Evolutionary conservation across 108 stramenopile species (phyloP).

Genomic region (Fragilariopsis cylindrus): DNA sequence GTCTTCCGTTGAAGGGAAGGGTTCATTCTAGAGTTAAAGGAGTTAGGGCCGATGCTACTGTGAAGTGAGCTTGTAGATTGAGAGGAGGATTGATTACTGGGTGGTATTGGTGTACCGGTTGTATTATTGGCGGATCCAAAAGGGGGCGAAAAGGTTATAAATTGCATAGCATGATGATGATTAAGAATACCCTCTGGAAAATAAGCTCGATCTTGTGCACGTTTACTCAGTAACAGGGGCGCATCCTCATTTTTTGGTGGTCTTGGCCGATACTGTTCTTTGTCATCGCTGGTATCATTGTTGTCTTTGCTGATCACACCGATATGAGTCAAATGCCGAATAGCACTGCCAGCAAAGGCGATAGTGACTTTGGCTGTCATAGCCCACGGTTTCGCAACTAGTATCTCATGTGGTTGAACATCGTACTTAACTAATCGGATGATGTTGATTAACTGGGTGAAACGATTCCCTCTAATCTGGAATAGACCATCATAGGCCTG

Average conservation of each 20-base stretch:
- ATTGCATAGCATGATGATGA: conserved; percentile 52
- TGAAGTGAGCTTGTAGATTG: background rate
- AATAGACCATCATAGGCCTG: conserved; percentile 54
- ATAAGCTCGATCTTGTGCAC: conserved; percentile 41
- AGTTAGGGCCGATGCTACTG: too few relatives aligned
- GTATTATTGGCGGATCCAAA: conserved; percentile 21
- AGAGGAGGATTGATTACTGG: background rate
- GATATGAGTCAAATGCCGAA: conserved; percentile 28
- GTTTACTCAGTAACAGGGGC: conserved; percentile 31
- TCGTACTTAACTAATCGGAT: conserved; percentile 44
- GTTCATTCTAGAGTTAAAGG: too few relatives aligned
- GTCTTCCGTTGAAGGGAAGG: background rate
- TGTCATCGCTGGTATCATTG: conserved; percentile 9
- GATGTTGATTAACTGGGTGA: conserved; percentile 46
- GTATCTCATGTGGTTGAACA: conserved; percentile 43
- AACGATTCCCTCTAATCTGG: conserved; percentile 38
- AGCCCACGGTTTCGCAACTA: conserved; percentile 50
- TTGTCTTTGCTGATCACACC: conserved; percentile 21
- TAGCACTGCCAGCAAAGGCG: conserved; percentile 18
- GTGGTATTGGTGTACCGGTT: background rate
- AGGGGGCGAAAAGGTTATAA: conserved; percentile 41
- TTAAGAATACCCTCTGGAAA: conserved; percentile 36
- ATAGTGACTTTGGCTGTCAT: conserved; percentile 42
- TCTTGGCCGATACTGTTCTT: background rate
- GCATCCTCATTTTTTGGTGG: conserved; percentile 24